These are phyloP conservation scores for Typha latifolia DNA, from an alignment of 176 grass and related monocot species.

Conservation along the genomic window DNA sequence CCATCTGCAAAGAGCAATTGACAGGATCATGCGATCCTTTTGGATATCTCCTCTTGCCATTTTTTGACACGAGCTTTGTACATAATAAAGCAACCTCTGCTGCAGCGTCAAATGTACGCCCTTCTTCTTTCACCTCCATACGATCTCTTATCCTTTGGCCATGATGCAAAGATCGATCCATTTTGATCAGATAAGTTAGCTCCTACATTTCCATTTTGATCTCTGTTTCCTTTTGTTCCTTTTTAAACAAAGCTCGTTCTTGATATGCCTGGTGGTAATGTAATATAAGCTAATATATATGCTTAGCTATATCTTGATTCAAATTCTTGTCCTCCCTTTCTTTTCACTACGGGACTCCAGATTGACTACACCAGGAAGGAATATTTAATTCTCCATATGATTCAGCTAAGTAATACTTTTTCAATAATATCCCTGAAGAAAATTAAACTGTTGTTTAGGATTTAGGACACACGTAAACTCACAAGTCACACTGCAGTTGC, in stretches of 20 bases:
- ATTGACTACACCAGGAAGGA: too few relatives aligned
- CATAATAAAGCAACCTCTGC: background rate
- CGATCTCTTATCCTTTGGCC: background rate
- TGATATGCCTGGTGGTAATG: too few relatives aligned
- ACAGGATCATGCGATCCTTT: slow-evolving; percentile 31
- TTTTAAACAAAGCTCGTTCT: background rate
- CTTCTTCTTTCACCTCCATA: background rate
- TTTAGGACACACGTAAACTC: too few relatives aligned
- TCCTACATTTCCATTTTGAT: background rate
- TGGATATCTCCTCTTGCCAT: slow-evolving; percentile 31
- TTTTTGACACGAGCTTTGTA: background rate
- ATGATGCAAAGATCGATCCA: background rate
- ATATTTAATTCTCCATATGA: too few relatives aligned
- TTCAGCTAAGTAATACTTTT: too few relatives aligned
- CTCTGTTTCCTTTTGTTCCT: background rate
- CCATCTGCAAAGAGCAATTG: background rate
- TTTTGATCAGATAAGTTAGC: background rate
- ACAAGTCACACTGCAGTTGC: too few relatives aligned
- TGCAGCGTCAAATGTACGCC: background rate
- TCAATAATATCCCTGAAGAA: too few relatives aligned
- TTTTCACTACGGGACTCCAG: too few relatives aligned
- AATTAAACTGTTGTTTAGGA: too few relatives aligned
- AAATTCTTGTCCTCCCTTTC: too few relatives aligned
- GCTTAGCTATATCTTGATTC: too few relatives aligned
- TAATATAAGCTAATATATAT: too few relatives aligned